Conservation (phyloP, 164 flowering plant species). For the Chimonanthus praecox region DNA sequence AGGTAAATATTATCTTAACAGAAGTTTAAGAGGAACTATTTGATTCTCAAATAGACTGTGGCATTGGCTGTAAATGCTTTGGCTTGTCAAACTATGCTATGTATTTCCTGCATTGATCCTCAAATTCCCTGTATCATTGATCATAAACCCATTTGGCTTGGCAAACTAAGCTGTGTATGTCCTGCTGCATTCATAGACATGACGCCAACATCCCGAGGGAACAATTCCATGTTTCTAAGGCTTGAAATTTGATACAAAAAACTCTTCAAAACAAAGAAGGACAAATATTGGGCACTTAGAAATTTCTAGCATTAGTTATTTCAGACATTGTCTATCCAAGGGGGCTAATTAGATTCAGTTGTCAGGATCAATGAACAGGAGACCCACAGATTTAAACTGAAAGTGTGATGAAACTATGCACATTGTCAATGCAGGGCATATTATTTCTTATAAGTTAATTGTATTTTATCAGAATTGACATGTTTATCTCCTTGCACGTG, state of each 20-base stretch:
- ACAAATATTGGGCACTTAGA: neutral
- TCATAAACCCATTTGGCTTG: neutral
- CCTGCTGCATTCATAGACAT: neutral
- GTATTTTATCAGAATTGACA: neutral
- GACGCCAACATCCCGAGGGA: neutral
- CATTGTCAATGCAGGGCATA: neutral
- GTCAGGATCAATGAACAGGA: neutral
- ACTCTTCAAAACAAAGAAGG: neutral
- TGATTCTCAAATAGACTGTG: neutral
- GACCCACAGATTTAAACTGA: neutral
- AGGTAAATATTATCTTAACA: slow-evolving; percentile 36
- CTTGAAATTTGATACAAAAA: neutral
- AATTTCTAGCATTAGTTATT: neutral
- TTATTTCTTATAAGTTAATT: neutral
- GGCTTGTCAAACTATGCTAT: neutral
- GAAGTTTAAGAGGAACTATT: neutral
- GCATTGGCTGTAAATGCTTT: neutral
- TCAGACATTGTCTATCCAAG: neutral
- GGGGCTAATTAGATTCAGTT: neutral
- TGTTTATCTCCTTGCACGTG: slow-evolving; percentile 3
- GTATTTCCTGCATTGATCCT: neutral
- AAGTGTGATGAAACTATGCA: neutral
- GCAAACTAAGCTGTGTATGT: neutral
- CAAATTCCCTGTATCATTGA: neutral
- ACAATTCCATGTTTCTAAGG: neutral